These are phyloP conservation scores for Trichoderma pleuroti DNA, from an alignment of 2,329 filamentous ascomycete genomes.

Conservation along the genomic window DNA sequence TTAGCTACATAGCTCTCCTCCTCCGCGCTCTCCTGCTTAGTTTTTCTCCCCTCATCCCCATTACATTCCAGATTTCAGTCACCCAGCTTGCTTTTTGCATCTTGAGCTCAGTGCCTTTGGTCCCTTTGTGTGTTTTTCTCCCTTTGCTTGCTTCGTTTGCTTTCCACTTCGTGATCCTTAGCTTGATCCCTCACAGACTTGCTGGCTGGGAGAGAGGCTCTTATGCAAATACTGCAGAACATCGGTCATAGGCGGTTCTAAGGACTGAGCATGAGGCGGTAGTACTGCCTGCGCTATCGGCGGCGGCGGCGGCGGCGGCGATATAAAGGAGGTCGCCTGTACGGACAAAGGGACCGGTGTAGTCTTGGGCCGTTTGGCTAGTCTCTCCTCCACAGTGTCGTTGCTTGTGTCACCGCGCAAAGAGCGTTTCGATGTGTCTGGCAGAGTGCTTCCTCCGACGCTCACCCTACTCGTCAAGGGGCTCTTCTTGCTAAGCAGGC, in stretches of 20 bases:
- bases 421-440: background rate
- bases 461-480: background rate
- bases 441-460: background rate
- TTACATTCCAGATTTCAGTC: too few species aligned
- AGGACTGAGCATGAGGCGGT: background rate
- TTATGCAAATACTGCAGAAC: conserved; percentile 25
- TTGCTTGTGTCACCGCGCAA: background rate
- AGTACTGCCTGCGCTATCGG: too few species aligned
- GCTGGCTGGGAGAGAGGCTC: conserved; percentile 24
- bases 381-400: background rate
- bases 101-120: too few species aligned
- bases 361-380: conserved; percentile 9
- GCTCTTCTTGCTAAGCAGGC: background rate
- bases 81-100: too few species aligned
- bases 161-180: too few species aligned
- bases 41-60: too few species aligned
- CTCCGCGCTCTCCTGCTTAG: too few species aligned
- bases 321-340: background rate
- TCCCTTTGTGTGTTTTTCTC: too few species aligned
- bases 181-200: too few species aligned
- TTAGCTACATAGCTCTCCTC: too few species aligned
- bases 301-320: background rate
- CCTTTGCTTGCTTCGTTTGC: too few species aligned
- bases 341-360: background rate
- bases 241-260: conserved; percentile 1